Evolutionary conservation across 2,329 filamentous ascomycete genomes (phyloP).

Genomic region (Aureobasidium sp.): DNA sequence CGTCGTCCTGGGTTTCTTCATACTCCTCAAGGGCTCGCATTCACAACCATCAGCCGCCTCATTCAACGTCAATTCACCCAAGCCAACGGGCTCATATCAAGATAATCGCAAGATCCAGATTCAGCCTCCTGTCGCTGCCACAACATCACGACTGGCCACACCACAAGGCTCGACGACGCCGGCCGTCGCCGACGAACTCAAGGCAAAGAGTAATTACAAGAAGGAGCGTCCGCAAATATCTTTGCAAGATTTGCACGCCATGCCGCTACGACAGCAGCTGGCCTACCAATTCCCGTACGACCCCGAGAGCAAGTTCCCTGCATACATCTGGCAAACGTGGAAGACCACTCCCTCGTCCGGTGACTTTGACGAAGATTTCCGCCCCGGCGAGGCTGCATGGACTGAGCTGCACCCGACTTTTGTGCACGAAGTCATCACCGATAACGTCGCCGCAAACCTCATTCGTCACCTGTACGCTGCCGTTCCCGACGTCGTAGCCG

Average conservation of each 20-base stretch:
- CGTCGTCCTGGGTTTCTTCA: conserved; percentile 60
- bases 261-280: conserved; percentile 70
- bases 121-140: neutral
- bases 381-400: conserved; percentile 84
- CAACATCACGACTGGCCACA: conserved; percentile 20
- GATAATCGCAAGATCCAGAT: conserved; percentile 30
- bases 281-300: conserved; percentile 94
- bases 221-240: conserved; percentile 50
- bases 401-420: conserved; percentile 79
- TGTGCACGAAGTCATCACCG: conserved; percentile 94
- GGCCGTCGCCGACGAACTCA: conserved; percentile 8
- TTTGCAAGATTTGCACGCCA: conserved; percentile 60
- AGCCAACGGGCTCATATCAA: conserved; percentile 28
- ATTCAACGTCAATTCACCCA: conserved; percentile 27
- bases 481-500: conserved; percentile 41
- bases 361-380: conserved; percentile 65
- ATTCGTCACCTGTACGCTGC: conserved; percentile 80
- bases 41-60: conserved; percentile 19
- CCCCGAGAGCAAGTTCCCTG: conserved; percentile 78
- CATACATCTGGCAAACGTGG: conserved; percentile 99
- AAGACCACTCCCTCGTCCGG: conserved; percentile 72
- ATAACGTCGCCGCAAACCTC: conserved; percentile 72
- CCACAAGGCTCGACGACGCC: conserved; percentile 18
- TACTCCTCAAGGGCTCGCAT: conserved; percentile 59
- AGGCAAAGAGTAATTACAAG: conserved; percentile 25